Conservation (phyloP, 2,329 filamentous ascomycete genomes). For the Stemphylium beticola region DNA sequence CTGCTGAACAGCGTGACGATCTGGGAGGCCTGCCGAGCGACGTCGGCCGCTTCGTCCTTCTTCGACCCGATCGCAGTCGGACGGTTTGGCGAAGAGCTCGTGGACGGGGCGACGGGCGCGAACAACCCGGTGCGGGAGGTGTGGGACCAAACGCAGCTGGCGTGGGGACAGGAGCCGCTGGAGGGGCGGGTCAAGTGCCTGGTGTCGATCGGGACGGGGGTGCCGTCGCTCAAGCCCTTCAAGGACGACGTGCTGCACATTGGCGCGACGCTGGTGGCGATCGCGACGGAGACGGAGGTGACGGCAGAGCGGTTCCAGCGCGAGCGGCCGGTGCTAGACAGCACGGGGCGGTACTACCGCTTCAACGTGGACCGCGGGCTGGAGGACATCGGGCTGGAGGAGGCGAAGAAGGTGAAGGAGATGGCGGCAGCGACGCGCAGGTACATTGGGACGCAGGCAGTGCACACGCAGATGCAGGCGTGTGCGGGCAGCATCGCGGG, state of each 20-base stretch:
- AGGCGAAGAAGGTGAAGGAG: constrained; percentile 31
- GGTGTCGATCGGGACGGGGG: constrained; percentile 24
- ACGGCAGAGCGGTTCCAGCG: constrained; percentile 22
- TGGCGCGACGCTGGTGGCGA: constrained; percentile 14
- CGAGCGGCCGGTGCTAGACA: constrained; percentile 13
- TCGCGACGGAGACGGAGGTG: constrained; percentile 25
- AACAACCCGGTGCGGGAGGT: constrained; percentile 57
- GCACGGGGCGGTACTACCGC: constrained; percentile 46
- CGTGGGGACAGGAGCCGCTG: constrained; percentile 17
- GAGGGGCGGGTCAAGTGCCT: constrained; percentile 20
- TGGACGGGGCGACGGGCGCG: constrained; percentile 47
- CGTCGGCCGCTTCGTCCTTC: constrained; percentile 18
- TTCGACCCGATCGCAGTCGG: constrained; percentile 22
- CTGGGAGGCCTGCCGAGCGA: constrained; percentile 21
- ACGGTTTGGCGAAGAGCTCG: constrained; percentile 39
- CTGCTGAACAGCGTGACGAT: constrained; percentile 28
- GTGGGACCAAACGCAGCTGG: constrained; percentile 42
- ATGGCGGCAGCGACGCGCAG: constrained; percentile 27
- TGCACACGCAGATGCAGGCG: constrained; percentile 27
- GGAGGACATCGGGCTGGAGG: constrained; percentile 51
- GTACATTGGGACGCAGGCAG: constrained; percentile 26
- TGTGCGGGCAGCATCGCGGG: constrained; percentile 22
- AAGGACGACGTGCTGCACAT: constrained; percentile 21
- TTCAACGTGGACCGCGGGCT: constrained; percentile 55
- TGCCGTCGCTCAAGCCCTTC: constrained; percentile 25